A percentile compares a stretch with the other conserved stretches of the same genome.
Evolutionary conservation across 2,329 filamentous ascomycete genomes (phyloP).

Genomic region (Cladosporium sp.): DNA sequence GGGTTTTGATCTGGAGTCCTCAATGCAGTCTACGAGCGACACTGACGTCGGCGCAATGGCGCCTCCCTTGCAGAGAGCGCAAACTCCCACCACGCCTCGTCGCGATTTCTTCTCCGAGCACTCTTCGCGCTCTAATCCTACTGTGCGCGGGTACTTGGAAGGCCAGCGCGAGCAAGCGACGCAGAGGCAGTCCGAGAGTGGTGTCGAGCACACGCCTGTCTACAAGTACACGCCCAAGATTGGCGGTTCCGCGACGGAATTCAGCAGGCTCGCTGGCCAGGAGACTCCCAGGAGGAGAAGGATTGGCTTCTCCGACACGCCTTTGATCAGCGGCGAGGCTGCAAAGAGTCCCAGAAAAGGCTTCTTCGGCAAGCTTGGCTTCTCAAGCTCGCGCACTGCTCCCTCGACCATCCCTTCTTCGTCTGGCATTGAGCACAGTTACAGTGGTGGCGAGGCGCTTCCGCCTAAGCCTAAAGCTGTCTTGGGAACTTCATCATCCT

Average conservation of each 20-base stretch:
- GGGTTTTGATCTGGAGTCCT: constrained; percentile 4
- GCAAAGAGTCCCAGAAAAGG: constrained; percentile 39
- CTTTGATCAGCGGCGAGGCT: constrained; percentile 16
- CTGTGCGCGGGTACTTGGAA: constrained; percentile 38
- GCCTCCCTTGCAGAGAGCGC: neutral
- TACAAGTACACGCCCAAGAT: constrained; percentile 25
- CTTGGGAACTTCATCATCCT: constrained; percentile 30
- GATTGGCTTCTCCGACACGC: constrained; percentile 4
- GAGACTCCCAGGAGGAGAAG: constrained; percentile 13
- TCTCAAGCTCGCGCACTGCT: constrained; percentile 7
- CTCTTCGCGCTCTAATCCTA: constrained; percentile 28
- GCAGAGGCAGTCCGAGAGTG: constrained; percentile 29
- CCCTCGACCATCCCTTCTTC: neutral
- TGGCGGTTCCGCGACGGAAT: constrained; percentile 18
- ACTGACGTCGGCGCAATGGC: constrained; percentile 25
- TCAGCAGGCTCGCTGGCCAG: constrained; percentile 12
- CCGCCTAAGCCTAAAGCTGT: constrained; percentile 35
- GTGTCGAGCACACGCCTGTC: constrained; percentile 29
- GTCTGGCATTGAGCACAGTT: neutral
- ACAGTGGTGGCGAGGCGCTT: neutral
- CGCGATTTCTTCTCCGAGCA: constrained; percentile 25
- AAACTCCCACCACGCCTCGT: constrained; percentile 13
- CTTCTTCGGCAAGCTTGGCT: constrained; percentile 31
- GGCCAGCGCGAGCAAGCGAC: constrained; percentile 31
- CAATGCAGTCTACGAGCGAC: neutral